Conservation (phyloP, 2,329 filamentous ascomycete genomes). For the Aspergillus neotritici region DNA sequence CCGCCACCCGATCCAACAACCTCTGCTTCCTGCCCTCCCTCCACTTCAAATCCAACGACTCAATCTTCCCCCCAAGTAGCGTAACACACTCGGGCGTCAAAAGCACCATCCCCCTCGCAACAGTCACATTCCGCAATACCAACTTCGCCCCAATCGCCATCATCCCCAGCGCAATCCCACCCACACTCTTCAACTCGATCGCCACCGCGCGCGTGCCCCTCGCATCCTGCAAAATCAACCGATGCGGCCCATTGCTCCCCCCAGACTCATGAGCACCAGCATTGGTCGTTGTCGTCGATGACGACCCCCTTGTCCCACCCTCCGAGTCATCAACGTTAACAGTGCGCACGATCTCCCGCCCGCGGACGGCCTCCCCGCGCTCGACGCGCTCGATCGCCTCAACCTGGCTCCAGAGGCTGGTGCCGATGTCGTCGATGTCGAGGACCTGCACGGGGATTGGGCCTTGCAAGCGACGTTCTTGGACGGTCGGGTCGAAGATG, state of each 20-base stretch:
- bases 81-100: conserved; percentile 63
- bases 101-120: conserved; percentile 71
- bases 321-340: conserved; percentile 46
- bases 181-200: conserved; percentile 64
- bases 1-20: conserved; percentile 57
- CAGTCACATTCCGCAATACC: conserved; percentile 58
- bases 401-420: conserved; percentile 78
- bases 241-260: conserved; percentile 58
- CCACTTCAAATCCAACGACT: conserved; percentile 75
- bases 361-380: conserved; percentile 49
- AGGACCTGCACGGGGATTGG: conserved; percentile 75
- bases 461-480: conserved; percentile 53
- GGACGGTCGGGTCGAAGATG: conserved; percentile 49
- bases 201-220: conserved; percentile 63
- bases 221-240: conserved; percentile 75
- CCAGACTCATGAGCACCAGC: conserved; percentile 12
- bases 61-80: conserved; percentile 84
- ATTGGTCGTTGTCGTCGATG: not conserved
- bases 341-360: conserved; percentile 75
- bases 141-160: conserved; percentile 76
- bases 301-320: too few species aligned
- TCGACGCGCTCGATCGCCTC: conserved; percentile 60
- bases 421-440: conserved; percentile 76
- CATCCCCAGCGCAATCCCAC: conserved; percentile 55
- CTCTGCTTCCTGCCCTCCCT: conserved; percentile 62